Conservation (phyloP, 305 asterid genomes). For the Striga hermonthica region DNA sequence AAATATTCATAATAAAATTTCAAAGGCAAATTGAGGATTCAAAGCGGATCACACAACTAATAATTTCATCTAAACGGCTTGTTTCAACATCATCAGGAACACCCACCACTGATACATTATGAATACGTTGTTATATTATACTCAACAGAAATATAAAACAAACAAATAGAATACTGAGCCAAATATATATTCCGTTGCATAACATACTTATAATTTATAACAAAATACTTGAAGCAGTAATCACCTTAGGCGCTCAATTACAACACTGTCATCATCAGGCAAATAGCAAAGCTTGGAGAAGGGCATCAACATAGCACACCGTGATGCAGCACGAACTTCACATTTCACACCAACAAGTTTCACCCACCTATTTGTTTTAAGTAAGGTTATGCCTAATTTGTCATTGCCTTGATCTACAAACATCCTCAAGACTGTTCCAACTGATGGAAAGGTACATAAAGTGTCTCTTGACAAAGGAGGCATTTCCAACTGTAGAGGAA, state of each 20-base stretch:
- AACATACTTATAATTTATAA: not conserved
- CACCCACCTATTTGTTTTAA: constrained; percentile 68
- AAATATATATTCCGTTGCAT: not conserved
- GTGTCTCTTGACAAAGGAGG: constrained; percentile 56
- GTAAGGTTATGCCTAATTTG: constrained; percentile 45
- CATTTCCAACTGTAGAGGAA: constrained; percentile 58
- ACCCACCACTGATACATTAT: not conserved
- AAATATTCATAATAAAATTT: not conserved
- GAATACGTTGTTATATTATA: not conserved
- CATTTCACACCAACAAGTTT: constrained; percentile 48
- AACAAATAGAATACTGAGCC: not conserved
- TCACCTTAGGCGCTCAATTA: constrained; percentile 55
- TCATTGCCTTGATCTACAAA: constrained; percentile 39
- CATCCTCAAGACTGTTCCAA: constrained; percentile 79
- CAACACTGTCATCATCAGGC: constrained; percentile 49
- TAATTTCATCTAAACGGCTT: not conserved
- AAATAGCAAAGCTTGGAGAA: constrained; percentile 61
- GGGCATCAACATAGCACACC: constrained; percentile 68
- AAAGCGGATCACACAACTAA: not conserved
- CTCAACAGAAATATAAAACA: too few relatives aligned
- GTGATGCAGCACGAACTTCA: constrained; percentile 49
- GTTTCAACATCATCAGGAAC: constrained; percentile 1
- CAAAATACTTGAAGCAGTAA: constrained; percentile 28
- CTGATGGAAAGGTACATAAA: constrained; percentile 61
- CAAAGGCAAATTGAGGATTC: not conserved